Conservation (phyloP, 2,329 filamentous ascomycete genomes). For the Trichoderma endophyticum region DNA sequence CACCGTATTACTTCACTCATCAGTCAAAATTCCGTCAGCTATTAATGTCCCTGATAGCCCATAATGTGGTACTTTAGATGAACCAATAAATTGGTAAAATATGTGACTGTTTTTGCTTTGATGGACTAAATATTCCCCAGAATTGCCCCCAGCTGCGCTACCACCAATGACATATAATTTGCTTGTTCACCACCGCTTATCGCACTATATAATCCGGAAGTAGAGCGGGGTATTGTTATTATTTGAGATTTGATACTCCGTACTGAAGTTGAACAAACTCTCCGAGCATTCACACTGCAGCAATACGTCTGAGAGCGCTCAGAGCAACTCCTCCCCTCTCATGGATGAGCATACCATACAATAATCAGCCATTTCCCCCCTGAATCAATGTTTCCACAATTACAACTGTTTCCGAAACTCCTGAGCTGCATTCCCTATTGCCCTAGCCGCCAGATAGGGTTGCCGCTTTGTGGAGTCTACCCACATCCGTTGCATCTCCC, state of each 20-base stretch:
- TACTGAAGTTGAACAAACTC: neutral
- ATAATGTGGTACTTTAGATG: neutral
- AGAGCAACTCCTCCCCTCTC: neutral
- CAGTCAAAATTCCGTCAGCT: neutral
- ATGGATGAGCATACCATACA: neutral
- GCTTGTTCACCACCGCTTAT: neutral
- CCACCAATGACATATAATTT: neutral
- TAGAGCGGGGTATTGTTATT: neutral
- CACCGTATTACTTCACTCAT: neutral
- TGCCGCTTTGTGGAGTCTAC: neutral
- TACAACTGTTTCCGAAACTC: neutral
- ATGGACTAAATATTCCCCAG: neutral
- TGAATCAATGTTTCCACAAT: neutral
- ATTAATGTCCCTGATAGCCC: neutral
- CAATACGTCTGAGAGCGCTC: neutral
- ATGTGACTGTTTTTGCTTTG: neutral
- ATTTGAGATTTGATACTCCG: no score
- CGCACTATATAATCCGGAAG: neutral
- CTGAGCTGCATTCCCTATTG: neutral
- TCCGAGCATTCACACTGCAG: neutral
- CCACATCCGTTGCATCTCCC: neutral
- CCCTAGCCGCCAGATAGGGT: neutral
- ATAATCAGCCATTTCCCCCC: neutral
- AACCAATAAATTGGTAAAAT: neutral
- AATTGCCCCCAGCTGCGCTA: neutral